A percentile compares a stretch with the other conserved stretches of the same genome.
Evolutionary conservation across 2,329 filamentous ascomycete genomes (phyloP).

Genomic region (Diatrype stigma): DNA sequence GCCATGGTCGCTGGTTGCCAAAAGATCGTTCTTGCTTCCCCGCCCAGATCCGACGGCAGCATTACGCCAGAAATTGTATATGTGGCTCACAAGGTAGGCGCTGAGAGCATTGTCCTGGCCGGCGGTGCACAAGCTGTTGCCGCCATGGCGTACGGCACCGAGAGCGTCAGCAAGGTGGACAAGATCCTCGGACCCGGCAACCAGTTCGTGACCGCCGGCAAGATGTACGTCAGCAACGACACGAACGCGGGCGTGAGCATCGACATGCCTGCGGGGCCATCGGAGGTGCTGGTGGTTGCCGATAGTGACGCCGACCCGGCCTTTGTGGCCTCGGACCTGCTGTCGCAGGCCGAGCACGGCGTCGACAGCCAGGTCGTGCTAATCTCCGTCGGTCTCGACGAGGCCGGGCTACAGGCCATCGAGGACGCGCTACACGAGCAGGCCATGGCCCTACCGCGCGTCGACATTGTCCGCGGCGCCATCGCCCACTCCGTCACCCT

Average conservation of each 20-base stretch:
- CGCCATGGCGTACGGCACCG: conserved; percentile 94
- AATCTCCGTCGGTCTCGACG: conserved; percentile 77
- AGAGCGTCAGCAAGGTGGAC: conserved; percentile 92
- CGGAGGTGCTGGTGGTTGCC: conserved; percentile 93
- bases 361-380: conserved; percentile 88
- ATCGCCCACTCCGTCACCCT: conserved; percentile 92
- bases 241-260: conserved; percentile 93
- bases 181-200: conserved; percentile 98
- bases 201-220: conserved; percentile 96
- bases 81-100: conserved; percentile 91
- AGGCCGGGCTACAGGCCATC: conserved; percentile 72
- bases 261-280: conserved; percentile 97
- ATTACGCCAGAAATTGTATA: conserved; percentile 97
- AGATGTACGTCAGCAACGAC: conserved; percentile 98
- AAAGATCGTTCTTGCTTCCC: conserved; percentile 89
- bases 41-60: conserved; percentile 82
- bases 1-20: conserved; percentile 96
- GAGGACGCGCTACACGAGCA: conserved; percentile 89
- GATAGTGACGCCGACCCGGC: conserved; percentile 84
- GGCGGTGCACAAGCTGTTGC: conserved; percentile 94
- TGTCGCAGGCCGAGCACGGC: conserved; percentile 95
- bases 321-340: conserved; percentile 90
- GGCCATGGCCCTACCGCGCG: conserved; percentile 79
- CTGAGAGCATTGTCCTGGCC: conserved; percentile 91
- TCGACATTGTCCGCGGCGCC: conserved; percentile 86